Evolutionary conservation across 2,329 filamentous ascomycete species (phyloP).

Genomic region (Exophiala calicioides): DNA sequence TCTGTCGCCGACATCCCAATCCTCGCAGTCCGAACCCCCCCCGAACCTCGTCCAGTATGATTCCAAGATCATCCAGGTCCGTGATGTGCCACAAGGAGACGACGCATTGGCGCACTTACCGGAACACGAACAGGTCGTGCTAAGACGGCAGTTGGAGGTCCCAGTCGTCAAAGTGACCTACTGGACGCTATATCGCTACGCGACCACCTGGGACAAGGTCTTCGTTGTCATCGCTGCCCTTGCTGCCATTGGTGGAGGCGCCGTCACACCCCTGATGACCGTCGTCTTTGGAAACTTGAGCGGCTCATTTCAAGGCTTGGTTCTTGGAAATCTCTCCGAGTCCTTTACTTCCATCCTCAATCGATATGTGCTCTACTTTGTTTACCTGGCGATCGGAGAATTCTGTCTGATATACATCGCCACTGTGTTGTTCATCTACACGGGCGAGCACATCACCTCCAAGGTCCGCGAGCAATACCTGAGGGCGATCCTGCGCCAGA

Average conservation of each 20-base stretch:
- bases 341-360: constrained; percentile 63
- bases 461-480: constrained; percentile 84
- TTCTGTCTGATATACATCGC: constrained; percentile 76
- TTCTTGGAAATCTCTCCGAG: constrained; percentile 49
- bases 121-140: constrained; percentile 63
- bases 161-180: constrained; percentile 66
- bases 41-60: constrained; percentile 29
- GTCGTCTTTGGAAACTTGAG: constrained; percentile 75
- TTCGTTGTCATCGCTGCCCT: constrained; percentile 64
- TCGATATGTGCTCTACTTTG: constrained; percentile 73
- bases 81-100: constrained; percentile 45
- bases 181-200: constrained; percentile 68
- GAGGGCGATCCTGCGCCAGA: constrained; percentile 78
- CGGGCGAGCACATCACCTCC: constrained; percentile 73
- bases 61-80: constrained; percentile 30
- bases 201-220: constrained; percentile 63
- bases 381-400: constrained; percentile 80
- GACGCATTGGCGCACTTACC: constrained; percentile 64
- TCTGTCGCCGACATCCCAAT: constrained; percentile 13
- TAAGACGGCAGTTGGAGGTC: constrained; percentile 68
- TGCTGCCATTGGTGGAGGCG: constrained; percentile 70
- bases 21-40: constrained; percentile 21
- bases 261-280: constrained; percentile 77
- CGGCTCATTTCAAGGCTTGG: constrained; percentile 67
- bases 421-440: constrained; percentile 88